phyloP scores from a whole-genome alignment of 441 rosid species.

The Pelargonium myrrhifolium region DNA sequence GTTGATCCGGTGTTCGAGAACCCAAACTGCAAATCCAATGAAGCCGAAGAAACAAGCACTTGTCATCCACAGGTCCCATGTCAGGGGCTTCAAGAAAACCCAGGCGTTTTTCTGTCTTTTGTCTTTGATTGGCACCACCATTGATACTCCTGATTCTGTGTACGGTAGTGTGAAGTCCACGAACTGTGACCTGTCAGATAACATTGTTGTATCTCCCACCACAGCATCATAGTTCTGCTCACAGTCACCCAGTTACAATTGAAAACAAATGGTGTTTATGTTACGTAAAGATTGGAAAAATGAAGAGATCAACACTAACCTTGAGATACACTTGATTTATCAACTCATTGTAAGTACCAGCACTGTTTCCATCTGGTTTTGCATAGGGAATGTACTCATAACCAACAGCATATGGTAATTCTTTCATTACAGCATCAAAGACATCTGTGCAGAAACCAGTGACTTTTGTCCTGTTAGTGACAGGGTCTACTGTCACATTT shows the following conservation, averaged over 20 bases:
- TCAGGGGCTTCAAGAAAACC: slow-evolving; percentile 42
- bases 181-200: slow-evolving; percentile 30
- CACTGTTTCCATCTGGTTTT: slow-evolving; percentile 17
- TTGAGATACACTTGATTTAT: slow-evolving; percentile 27
- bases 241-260: not conserved
- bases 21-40: slow-evolving; percentile 32
- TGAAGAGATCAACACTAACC: not conserved
- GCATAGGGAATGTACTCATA: slow-evolving; percentile 32
- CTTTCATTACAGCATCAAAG: slow-evolving; percentile 34
- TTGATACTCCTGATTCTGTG: slow-evolving; percentile 42
- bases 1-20: slow-evolving; percentile 33
- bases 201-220: slow-evolving; percentile 57
- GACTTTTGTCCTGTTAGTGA: no score
- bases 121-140: slow-evolving; percentile 36
- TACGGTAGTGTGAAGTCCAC: slow-evolving; percentile 62
- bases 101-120: slow-evolving; percentile 24
- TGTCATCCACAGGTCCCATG: slow-evolving; percentile 32
- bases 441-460: slow-evolving; percentile 48
- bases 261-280: not conserved
- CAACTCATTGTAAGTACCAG: slow-evolving; percentile 35
- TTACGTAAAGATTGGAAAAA: not conserved
- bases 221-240: slow-evolving; percentile 36
- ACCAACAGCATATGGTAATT: slow-evolving; percentile 38
- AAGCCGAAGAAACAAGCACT: slow-evolving; percentile 29
- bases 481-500: no score